Evolutionary conservation across 2,329 filamentous ascomycete species (phyloP).

Genomic region (Colletotrichum euphorbiae): DNA sequence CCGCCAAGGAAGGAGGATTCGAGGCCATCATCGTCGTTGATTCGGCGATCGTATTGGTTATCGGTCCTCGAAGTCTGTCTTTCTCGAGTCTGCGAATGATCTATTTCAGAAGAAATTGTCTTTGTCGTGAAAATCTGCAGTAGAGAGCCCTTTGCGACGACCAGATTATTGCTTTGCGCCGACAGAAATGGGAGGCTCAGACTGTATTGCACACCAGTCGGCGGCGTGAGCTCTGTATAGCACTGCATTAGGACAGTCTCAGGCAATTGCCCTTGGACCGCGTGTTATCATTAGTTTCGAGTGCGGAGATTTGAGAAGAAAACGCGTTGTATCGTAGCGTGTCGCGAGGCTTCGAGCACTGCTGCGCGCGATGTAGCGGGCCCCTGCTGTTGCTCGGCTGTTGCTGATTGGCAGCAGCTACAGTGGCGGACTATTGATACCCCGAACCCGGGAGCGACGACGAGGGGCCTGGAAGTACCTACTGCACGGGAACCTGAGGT

Average conservation of each 20-base stretch:
- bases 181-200: constrained; percentile 82
- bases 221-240: constrained; percentile 95
- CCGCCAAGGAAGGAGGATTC: constrained; percentile 74
- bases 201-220: constrained; percentile 93
- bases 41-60: constrained; percentile 63
- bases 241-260: constrained; percentile 80
- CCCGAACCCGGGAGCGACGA: not conserved
- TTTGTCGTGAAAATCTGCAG: constrained; percentile 90
- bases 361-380: constrained; percentile 15
- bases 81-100: constrained; percentile 55
- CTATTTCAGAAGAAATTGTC: constrained; percentile 72
- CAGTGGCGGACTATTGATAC: not conserved
- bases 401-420: constrained; percentile 24
- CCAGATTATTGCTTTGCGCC: constrained; percentile 81
- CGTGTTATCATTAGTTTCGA: constrained; percentile 32
- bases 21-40: constrained; percentile 71
- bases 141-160: constrained; percentile 92
- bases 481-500: no score
- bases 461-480: not conserved
- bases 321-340: not conserved
- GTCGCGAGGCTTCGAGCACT: constrained; percentile 24
- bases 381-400: not conserved
- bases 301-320: not conserved
- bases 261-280: constrained; percentile 40
- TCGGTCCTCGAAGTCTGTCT: constrained; percentile 55